Evolutionary conservation across 129 eudicot species (phyloP).

Genomic region (Logfia minima): DNA sequence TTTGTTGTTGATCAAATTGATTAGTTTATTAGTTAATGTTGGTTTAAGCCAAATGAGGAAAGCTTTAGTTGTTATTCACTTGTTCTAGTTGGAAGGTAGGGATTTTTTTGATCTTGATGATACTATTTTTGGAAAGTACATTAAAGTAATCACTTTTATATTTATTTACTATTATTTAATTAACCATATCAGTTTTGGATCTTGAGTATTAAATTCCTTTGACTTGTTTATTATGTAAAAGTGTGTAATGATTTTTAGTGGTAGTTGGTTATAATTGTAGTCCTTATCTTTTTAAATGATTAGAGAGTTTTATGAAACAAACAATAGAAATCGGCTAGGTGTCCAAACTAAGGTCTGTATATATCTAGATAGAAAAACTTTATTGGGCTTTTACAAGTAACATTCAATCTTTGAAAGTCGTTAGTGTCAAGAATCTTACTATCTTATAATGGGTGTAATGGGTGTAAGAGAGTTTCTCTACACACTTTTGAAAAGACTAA

Average conservation of each 20-base stretch:
- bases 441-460: no score
- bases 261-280: background rate
- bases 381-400: no score
- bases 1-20: constrained; percentile 32
- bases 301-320: background rate
- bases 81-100: constrained; percentile 16
- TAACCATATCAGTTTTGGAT: constrained; percentile 27
- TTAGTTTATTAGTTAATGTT: constrained; percentile 17
- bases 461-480: no score
- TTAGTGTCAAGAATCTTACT: no score
- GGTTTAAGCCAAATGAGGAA: constrained; percentile 40
- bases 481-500: no score
- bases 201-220: constrained; percentile 14
- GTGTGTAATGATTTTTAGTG: background rate
- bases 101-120: constrained; percentile 14
- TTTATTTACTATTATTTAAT: constrained; percentile 12
- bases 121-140: constrained; percentile 27
- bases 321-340: no score
- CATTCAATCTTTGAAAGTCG: no score
- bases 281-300: background rate
- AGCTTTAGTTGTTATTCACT: background rate
- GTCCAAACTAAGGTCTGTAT: no score
- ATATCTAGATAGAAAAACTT: background rate
- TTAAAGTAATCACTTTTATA: constrained; percentile 25
- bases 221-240: background rate